phyloP scores from a whole-genome alignment of 495 filamentous ascomycete genomes.

The Daldinia vernicosa region DNA sequence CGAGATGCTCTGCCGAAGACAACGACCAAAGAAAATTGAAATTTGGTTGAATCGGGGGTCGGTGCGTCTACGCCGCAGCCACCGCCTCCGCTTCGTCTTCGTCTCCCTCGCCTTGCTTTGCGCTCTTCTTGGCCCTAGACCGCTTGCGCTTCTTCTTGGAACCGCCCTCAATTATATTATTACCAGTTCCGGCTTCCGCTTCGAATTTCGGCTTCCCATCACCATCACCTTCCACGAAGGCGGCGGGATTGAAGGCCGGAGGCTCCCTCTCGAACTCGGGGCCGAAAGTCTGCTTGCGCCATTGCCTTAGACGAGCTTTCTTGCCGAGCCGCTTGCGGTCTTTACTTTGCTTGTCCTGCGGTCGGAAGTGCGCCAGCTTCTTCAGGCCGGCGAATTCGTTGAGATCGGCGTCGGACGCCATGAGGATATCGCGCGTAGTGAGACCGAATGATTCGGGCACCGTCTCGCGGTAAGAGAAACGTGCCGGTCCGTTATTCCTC shows the following conservation, averaged over 20 bases:
- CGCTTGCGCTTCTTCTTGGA: slow-evolving; percentile 61
- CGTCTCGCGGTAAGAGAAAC: slow-evolving; percentile 93
- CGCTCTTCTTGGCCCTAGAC: slow-evolving; percentile 47
- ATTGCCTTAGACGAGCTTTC: slow-evolving; percentile 87
- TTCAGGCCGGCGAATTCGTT: slow-evolving; percentile 94
- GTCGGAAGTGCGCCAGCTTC: slow-evolving; percentile 90
- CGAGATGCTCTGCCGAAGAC: slow-evolving; percentile 39
- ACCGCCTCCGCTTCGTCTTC: slow-evolving; percentile 27
- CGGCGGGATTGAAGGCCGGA: slow-evolving; percentile 58
- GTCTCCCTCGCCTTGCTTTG: slow-evolving; percentile 40
- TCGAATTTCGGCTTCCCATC: slow-evolving; percentile 19
- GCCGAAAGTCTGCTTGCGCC: slow-evolving; percentile 93
- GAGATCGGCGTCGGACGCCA: slow-evolving; percentile 85
- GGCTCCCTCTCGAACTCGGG: slow-evolving; percentile 61
- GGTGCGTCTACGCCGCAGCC: slow-evolving; percentile 12
- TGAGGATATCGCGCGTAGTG: slow-evolving; percentile 87
- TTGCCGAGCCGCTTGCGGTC: slow-evolving; percentile 90
- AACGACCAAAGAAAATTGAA: not conserved
- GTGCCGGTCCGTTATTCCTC: slow-evolving; percentile 24
- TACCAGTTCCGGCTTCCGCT: slow-evolving; percentile 26
- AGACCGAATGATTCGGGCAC: slow-evolving; percentile 90
- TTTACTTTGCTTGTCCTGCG: slow-evolving; percentile 83
- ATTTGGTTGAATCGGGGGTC: not conserved
- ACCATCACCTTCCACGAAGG: slow-evolving; percentile 31
- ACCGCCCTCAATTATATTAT: slow-evolving; percentile 45